These are phyloP conservation scores for Theileria orientalis DNA, from an alignment of 169 alveolate species.

Conservation along the genomic window DNA sequence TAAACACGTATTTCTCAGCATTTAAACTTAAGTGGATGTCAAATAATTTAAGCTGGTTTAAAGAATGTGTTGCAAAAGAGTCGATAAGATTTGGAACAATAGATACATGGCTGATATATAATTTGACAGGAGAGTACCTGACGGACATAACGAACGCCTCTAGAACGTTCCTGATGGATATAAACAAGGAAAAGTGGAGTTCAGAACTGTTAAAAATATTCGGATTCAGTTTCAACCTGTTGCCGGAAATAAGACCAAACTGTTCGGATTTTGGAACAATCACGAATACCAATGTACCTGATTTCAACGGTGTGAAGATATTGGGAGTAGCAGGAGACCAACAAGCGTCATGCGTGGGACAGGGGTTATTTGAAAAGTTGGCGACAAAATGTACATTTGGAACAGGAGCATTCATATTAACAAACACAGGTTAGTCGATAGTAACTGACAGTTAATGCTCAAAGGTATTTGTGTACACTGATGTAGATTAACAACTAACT, in stretches of 20 bases:
- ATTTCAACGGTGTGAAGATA: constrained; percentile 77
- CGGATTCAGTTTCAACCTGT: constrained; percentile 42
- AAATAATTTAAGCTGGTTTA: constrained; percentile 70
- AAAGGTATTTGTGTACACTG: too few relatives aligned
- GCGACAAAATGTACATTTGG: constrained; percentile 91
- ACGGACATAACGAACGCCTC: constrained; percentile 94
- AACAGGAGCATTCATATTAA: constrained; percentile 91
- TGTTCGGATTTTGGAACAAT: constrained; percentile 73
- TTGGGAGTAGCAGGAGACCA: constrained; percentile 90
- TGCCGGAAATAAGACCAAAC: constrained; percentile 71
- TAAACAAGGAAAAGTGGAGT: constrained; percentile 84
- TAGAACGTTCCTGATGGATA: constrained; percentile 87
- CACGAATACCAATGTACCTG: constrained; percentile 52
- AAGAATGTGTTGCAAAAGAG: constrained; percentile 62
- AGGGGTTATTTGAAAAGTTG: constrained; percentile 77
- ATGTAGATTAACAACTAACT: too few relatives aligned
- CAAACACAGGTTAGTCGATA: constrained; percentile 72
- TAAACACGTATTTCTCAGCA: constrained; percentile 88
- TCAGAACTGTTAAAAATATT: constrained; percentile 73
- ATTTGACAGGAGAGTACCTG: constrained; percentile 76
- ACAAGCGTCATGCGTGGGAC: constrained; percentile 91
- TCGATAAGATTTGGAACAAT: constrained; percentile 84
- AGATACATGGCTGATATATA: constrained; percentile 83
- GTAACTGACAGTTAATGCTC: background rate
- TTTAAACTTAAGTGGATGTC: constrained; percentile 78